Evolutionary conservation across 257 asterid species (phyloP).

Genomic region (Solanum raphanifolium): DNA sequence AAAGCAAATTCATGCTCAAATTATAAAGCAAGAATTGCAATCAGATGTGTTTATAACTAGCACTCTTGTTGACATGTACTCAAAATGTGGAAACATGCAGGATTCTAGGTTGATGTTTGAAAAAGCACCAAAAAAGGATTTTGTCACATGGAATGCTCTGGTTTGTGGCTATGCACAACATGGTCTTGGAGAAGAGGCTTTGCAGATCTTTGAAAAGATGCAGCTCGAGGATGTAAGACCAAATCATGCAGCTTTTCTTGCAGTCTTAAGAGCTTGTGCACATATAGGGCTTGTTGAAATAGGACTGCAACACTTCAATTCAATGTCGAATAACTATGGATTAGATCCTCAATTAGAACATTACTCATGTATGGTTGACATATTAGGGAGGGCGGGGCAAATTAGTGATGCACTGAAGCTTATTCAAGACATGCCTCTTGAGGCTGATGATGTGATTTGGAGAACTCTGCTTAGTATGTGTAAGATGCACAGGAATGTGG

Average conservation of each 20-base stretch:
- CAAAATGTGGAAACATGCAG: slow-evolving; percentile 75
- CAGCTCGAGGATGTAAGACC: slow-evolving; percentile 41
- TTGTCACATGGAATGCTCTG: slow-evolving; percentile 85
- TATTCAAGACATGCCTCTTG: slow-evolving; percentile 71
- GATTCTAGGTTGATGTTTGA: slow-evolving; percentile 63
- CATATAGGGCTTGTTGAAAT: slow-evolving; percentile 64
- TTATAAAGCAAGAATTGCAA: slow-evolving; percentile 70
- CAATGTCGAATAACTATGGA: slow-evolving; percentile 43
- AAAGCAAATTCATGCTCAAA: slow-evolving; percentile 84
- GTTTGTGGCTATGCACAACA: slow-evolving; percentile 80
- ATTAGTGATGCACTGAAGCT: slow-evolving; percentile 56
- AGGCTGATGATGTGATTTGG: slow-evolving; percentile 81
- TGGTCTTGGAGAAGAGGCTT: slow-evolving; percentile 63
- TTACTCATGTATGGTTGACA: slow-evolving; percentile 83
- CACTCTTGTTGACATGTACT: slow-evolving; percentile 93
- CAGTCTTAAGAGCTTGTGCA: slow-evolving; percentile 87
- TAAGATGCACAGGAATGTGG: slow-evolving; percentile 64
- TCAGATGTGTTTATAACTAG: slow-evolving; percentile 65
- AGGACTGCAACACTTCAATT: slow-evolving; percentile 48
- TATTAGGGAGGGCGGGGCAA: slow-evolving; percentile 56
- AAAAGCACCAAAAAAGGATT: slow-evolving; percentile 54
- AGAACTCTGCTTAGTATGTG: slow-evolving; percentile 78
- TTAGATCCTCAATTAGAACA: slow-evolving; percentile 76
- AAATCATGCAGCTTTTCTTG: slow-evolving; percentile 77
- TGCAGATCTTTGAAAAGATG: slow-evolving; percentile 48